These are phyloP conservation scores for Jackrogersella multiformis DNA, from an alignment of 495 filamentous ascomycete species.

Conservation along the genomic window DNA sequence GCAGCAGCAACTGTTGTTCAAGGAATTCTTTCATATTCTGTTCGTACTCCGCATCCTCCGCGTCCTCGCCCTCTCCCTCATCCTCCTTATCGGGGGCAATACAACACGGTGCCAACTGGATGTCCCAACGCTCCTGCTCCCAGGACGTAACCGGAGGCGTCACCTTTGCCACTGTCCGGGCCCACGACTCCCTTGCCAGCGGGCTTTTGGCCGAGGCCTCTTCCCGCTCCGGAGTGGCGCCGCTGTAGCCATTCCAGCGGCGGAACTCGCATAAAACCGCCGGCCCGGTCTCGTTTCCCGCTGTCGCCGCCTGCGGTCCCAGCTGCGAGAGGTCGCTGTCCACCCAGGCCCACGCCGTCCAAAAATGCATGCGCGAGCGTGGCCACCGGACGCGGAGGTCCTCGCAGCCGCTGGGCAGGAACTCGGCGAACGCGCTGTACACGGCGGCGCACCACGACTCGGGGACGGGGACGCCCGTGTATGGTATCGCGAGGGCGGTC, in stretches of 20 bases:
- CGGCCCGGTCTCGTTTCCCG: neutral
- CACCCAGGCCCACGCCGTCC: slow-evolving; percentile 9
- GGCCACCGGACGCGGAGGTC: neutral
- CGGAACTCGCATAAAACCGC: slow-evolving; percentile 35
- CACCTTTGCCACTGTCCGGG: slow-evolving; percentile 21
- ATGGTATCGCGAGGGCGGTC: slow-evolving; percentile 25
- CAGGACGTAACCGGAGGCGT: slow-evolving; percentile 44
- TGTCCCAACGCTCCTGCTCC: slow-evolving; percentile 45
- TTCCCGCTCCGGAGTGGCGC: slow-evolving; percentile 28
- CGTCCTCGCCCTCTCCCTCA: neutral
- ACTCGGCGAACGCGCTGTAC: neutral
- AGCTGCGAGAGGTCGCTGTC: neutral
- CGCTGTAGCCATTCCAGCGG: slow-evolving; percentile 19
- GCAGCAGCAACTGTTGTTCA: neutral
- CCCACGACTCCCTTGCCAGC: slow-evolving; percentile 38
- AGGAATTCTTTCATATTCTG: neutral
- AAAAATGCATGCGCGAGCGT: neutral
- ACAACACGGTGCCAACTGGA: slow-evolving; percentile 16
- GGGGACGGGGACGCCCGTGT: neutral
- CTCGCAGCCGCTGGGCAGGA: slow-evolving; percentile 8
- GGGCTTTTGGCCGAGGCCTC: slow-evolving; percentile 25
- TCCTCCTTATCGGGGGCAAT: neutral
- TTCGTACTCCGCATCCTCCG: neutral
- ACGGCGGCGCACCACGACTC: neutral
- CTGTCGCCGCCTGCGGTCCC: neutral